A percentile compares a stretch with the other conserved stretches of the same genome.
These are phyloP conservation scores for Euclidium syriacum DNA, from an alignment of 345 rosid species.

Conservation along the genomic window DNA sequence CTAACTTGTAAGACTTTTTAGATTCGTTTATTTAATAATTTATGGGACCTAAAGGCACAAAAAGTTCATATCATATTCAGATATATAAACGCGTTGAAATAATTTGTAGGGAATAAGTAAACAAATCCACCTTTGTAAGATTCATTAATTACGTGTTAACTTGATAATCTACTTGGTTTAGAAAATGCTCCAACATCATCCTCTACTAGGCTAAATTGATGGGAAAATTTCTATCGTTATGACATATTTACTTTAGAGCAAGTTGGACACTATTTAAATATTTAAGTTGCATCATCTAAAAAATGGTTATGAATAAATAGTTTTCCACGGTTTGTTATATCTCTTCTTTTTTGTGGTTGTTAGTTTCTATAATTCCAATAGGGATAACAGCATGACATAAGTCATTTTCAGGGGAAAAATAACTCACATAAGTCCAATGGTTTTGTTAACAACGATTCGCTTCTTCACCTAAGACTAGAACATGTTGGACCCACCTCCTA, in stretches of 20 bases:
- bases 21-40: constrained; percentile 4
- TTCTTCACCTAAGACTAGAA: constrained; percentile 4
- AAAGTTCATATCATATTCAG: constrained; percentile 4
- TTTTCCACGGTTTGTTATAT: background rate
- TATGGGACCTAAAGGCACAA: background rate
- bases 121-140: background rate
- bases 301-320: background rate
- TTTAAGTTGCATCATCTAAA: background rate
- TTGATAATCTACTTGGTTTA: background rate
- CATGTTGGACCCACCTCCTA: constrained; percentile 5
- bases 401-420: constrained; percentile 8
- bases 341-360: background rate
- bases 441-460: background rate
- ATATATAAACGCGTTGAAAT: constrained; percentile 20
- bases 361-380: background rate
- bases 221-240: background rate
- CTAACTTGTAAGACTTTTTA: constrained; percentile 22
- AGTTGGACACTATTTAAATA: background rate
- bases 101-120: background rate
- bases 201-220: background rate
- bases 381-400: background rate
- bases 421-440: background rate
- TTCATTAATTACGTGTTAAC: background rate
- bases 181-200: constrained; percentile 5
- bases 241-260: background rate